Evolutionary conservation across 2,329 filamentous ascomycete species (phyloP).

Genomic region (Penicillium sp.): DNA sequence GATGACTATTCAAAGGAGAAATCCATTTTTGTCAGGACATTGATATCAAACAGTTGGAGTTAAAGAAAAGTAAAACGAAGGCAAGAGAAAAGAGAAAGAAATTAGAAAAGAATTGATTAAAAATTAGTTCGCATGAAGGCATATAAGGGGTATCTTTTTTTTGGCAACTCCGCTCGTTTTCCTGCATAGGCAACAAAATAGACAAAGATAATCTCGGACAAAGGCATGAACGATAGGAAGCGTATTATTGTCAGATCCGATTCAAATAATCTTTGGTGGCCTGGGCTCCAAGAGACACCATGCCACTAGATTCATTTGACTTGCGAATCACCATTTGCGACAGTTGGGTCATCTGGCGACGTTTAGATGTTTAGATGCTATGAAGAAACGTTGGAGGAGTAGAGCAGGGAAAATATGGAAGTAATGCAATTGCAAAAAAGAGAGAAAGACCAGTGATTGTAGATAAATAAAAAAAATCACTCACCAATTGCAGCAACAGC

Average conservation of each 20-base stretch:
- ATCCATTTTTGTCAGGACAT: conserved; percentile 4
- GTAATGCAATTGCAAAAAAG: neutral
- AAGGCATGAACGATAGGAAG: neutral
- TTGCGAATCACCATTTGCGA: conserved; percentile 6
- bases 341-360: conserved; percentile 11
- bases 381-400: conserved; percentile 3
- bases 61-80: neutral
- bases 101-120: neutral
- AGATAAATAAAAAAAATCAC: conserved; percentile 22
- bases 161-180: neutral
- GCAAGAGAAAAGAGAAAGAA: neutral
- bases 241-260: neutral
- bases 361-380: conserved; percentile 7
- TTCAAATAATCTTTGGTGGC: neutral
- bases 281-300: neutral
- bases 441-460: neutral
- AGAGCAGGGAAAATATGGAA: neutral
- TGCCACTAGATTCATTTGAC: neutral
- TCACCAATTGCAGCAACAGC: conserved; percentile 37
- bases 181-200: neutral
- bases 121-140: neutral
- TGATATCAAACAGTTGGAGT: neutral
- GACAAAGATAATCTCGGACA: neutral
- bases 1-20: conserved; percentile 25
- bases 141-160: neutral